Evolutionary conservation across 495 filamentous ascomycete genomes (phyloP).

Genomic region (Tuber aestivum): DNA sequence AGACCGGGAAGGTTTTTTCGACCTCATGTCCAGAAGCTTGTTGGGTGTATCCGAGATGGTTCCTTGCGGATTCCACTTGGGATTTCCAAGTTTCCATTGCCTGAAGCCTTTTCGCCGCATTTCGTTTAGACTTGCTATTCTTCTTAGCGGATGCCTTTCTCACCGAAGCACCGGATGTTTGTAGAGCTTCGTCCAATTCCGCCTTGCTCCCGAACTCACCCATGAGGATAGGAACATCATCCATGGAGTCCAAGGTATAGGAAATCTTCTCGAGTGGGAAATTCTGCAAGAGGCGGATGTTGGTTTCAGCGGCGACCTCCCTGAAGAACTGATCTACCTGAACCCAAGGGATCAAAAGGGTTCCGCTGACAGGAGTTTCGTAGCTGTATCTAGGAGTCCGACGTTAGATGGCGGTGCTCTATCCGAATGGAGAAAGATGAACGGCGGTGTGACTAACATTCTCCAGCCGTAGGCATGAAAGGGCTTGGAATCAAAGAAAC

Average conservation of each 20-base stretch:
- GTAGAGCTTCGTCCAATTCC: conserved; percentile 32
- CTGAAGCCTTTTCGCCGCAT: conserved; percentile 5
- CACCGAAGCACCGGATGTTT: neutral
- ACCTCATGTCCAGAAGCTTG: neutral
- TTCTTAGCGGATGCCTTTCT: neutral
- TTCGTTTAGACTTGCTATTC: conserved; percentile 2
- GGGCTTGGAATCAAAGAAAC: conserved; percentile 36
- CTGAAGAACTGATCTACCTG: conserved; percentile 30
- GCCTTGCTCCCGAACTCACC: conserved; percentile 25
- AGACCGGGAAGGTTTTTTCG: conserved; percentile 46
- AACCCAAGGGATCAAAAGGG: conserved; percentile 30
- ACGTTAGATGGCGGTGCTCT: neutral
- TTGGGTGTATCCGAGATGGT: conserved; percentile 26
- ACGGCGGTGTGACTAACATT: conserved; percentile 23
- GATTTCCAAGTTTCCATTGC: conserved; percentile 27
- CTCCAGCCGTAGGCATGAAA: conserved; percentile 38
- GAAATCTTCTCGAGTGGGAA: conserved; percentile 18
- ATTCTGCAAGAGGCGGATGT: conserved; percentile 22
- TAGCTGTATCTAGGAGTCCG: conserved; percentile 22
- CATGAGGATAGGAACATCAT: conserved; percentile 25
- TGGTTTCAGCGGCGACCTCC: conserved; percentile 27
- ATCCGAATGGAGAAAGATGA: neutral
- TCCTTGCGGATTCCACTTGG: conserved; percentile 29
- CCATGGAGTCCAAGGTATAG: conserved; percentile 20
- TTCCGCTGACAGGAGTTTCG: conserved; percentile 23